Evolutionary conservation across 2,329 filamentous ascomycete species (phyloP).

Genomic region (Botrytis porri): DNA sequence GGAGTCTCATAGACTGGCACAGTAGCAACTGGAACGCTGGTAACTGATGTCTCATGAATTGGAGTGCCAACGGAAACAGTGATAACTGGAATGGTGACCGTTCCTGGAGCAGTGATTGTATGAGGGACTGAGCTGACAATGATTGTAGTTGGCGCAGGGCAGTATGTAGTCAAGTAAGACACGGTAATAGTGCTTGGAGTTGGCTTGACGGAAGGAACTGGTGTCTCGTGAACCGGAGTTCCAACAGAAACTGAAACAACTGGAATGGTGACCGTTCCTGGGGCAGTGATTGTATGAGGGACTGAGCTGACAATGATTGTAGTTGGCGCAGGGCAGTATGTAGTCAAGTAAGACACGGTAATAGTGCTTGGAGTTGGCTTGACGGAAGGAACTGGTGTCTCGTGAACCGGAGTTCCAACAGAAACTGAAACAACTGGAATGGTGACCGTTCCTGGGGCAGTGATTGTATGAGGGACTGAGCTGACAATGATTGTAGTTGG

Average conservation of each 20-base stretch:
- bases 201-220: neutral
- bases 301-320: slow-evolving; percentile 26
- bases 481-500: slow-evolving; percentile 25
- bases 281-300: slow-evolving; percentile 25
- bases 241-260: slow-evolving; percentile 21
- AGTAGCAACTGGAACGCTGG: slow-evolving; percentile 12
- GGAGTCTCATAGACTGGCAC: no score
- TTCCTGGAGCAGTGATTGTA: slow-evolving; percentile 22
- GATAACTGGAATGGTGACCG: slow-evolving; percentile 24
- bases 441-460: slow-evolving; percentile 23
- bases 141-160: slow-evolving; percentile 22
- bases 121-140: slow-evolving; percentile 29
- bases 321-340: slow-evolving; percentile 21
- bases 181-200: slow-evolving; percentile 17
- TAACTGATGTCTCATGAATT: neutral
- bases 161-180: slow-evolving; percentile 14
- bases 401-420: neutral
- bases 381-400: neutral
- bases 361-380: slow-evolving; percentile 16
- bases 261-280: slow-evolving; percentile 25
- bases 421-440: slow-evolving; percentile 20
- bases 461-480: slow-evolving; percentile 27
- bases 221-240: neutral
- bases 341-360: slow-evolving; percentile 13
- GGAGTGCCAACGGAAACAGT: slow-evolving; percentile 16